Base-by-base conservation (phyloP, 1,284 basidiomycete genomes). In the Baeospora myosura region DNA sequence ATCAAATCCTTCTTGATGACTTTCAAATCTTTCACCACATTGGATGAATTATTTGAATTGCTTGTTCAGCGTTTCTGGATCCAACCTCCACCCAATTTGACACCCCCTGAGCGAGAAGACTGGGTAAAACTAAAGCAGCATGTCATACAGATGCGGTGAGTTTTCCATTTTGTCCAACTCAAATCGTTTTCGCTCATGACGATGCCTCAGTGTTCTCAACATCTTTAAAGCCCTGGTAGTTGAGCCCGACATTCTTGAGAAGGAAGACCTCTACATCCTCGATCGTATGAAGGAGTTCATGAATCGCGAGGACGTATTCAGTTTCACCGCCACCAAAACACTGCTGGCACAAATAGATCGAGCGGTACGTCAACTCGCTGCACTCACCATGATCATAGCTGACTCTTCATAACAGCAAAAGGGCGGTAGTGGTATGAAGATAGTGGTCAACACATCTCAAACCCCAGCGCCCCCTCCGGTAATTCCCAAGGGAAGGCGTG, bases 1-100 rank as follows among this genome's bases (percentile, higher is more conserved):
- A 88, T 82, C 59, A 86, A 88, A 59, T 87, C 93, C 1, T 99
- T 98, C 75, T 63, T 98, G 48, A 87, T 97, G 76, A 98, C 96
- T 1, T 97, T 93, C 71, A 91, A 94, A 52, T 95, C 92, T 0
- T 98, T 98, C 62, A 92, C 90, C 11, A 85, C 83, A 1, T 69
- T 91, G 14, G 76, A 90, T 43, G 85, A 92, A 45, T 66, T 98
- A 17, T 84, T 98, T 45, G 81, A 91, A 40, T 69, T 90, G n/a
- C 76, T 99, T 20, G 76, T 89, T 7, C 72, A 78, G 43, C 82
- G 96, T 4, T 98, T 93, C 65, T 76, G 75, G 53, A 84, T 96
- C 31, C 66, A 77, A 34, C 73, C 87, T 10, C 96, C 95, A 0
- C 68, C 75, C 0, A 81, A 75, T 7, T 60, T 98, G 14, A 71